These are phyloP conservation scores for Beauveria australis DNA, from an alignment of 2,329 filamentous ascomycete species.

Conservation along the genomic window DNA sequence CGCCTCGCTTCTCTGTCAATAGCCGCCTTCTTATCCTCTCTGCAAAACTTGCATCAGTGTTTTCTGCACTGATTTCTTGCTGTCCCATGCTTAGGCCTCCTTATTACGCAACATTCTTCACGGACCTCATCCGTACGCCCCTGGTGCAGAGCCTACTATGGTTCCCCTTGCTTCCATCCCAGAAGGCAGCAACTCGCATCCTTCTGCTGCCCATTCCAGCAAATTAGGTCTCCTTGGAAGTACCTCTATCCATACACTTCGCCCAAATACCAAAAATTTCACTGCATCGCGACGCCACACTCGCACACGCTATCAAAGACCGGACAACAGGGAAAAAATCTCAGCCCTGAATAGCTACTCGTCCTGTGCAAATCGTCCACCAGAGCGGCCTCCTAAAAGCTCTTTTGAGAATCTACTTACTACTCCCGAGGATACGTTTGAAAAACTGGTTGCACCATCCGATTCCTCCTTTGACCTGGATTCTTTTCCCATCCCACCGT, in stretches of 20 bases:
- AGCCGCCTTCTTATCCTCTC: neutral
- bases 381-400: neutral
- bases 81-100: constrained; percentile 12
- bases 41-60: constrained; percentile 1
- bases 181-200: constrained; percentile 16
- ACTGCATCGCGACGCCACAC: constrained; percentile 19
- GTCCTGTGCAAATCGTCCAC: neutral
- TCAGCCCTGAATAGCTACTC: neutral
- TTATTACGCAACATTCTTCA: constrained; percentile 12
- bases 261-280: constrained; percentile 20
- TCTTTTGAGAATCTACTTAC: constrained; percentile 1
- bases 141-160: constrained; percentile 18
- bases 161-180: constrained; percentile 21
- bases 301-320: constrained; percentile 16
- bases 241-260: constrained; percentile 15
- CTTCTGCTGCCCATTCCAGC: constrained; percentile 14
- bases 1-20: neutral
- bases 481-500: constrained; percentile 18
- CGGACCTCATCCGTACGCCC: neutral
- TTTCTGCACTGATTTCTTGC: neutral
- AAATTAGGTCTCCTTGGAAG: constrained; percentile 7
- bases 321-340: neutral
- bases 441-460: neutral
- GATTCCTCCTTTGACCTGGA: constrained; percentile 18
- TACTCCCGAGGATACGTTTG: neutral